Base-by-base conservation (phyloP, 2,329 filamentous ascomycete genomes). In the Alternaria viburni region DNA sequence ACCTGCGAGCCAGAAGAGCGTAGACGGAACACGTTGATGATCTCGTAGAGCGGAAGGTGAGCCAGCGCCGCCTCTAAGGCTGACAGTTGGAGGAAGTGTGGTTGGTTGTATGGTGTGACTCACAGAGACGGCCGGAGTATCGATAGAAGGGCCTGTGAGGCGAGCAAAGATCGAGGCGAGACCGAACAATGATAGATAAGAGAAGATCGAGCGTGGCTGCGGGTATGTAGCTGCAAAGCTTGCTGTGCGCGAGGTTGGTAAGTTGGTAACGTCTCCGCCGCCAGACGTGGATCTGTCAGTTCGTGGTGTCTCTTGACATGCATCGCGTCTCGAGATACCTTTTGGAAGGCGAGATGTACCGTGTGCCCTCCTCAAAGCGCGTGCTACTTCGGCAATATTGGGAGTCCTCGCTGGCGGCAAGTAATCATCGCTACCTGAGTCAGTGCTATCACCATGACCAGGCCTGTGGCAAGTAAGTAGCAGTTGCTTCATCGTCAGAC, bases 1-100 rank as follows among this genome's bases (percentile, higher is more conserved):
- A 8, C 76, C 76, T 3, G 74, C 74, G 1, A 79, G 68, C 59
- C 66, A 76, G 41, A 64, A 74, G 0, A 77, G 52, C 1, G 41
- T 64, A 15, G 61, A 43, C 5, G 72, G 73, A 3, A 76, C 41
- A 1, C 47, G 56, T 6, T 70, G 61, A 3, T 56, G n/a, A 25
- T 68, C 61, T 25, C 28, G 17, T 8, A 64, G 19, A 3, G 25
- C 41, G 9, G 45, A 54, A 26, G 59, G 28, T 5, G 60, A 57
- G 3, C 54, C 61, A 2, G 62, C 69, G n/a, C 72, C 71, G 36
- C 71, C 73, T 59, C 72, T 56, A 1, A 75, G 63, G 23, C 54
- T 32, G 9, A 65, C 60, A 1, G 59, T 36, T 1, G 52, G 49
- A 15, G 56, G 52, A 5, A 26, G 21, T 17, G 5, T 28, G 4